Evolutionary conservation across 495 filamentous ascomycete species (phyloP).

Genomic region (Penicillium nucicola): DNA sequence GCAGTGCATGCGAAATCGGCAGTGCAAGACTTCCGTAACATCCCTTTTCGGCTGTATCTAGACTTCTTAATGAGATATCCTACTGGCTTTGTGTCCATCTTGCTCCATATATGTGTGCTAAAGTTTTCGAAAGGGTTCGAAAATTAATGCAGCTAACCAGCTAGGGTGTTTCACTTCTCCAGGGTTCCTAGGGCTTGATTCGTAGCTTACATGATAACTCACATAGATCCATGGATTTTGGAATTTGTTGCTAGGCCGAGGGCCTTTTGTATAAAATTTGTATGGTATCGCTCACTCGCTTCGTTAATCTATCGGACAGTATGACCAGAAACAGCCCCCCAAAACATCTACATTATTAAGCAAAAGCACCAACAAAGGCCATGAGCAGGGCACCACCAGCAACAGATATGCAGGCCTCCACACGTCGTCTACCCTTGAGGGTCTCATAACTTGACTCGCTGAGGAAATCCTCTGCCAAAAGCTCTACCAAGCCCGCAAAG

Average conservation of each 20-base stretch:
- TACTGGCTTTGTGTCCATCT: neutral
- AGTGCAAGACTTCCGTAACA: neutral
- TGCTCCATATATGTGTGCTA: neutral
- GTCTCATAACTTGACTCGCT: slow-evolving; percentile 78
- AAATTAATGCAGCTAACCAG: no score
- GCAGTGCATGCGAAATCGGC: neutral
- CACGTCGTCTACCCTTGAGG: slow-evolving; percentile 65
- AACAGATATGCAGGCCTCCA: slow-evolving; percentile 76
- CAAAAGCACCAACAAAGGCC: slow-evolving; percentile 88
- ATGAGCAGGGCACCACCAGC: slow-evolving; percentile 74
- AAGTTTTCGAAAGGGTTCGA: no score
- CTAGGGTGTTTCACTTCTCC: no score
- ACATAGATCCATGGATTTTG: no score
- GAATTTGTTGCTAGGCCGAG: no score
- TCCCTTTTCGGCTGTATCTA: neutral
- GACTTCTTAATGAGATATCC: slow-evolving; percentile 6
- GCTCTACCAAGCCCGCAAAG: slow-evolving; percentile 87
- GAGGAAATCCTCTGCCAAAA: slow-evolving; percentile 92
- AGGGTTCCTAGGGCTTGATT: no score
- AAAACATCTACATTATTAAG: slow-evolving; percentile 37
- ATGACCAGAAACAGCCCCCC: neutral
- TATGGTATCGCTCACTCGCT: neutral
- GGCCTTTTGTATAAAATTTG: no score
- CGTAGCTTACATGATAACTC: no score
- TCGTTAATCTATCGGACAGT: neutral